Evolutionary conservation across 805 yeast species (phyloP).

Genomic region (Sugiyamaella smithiae): DNA sequence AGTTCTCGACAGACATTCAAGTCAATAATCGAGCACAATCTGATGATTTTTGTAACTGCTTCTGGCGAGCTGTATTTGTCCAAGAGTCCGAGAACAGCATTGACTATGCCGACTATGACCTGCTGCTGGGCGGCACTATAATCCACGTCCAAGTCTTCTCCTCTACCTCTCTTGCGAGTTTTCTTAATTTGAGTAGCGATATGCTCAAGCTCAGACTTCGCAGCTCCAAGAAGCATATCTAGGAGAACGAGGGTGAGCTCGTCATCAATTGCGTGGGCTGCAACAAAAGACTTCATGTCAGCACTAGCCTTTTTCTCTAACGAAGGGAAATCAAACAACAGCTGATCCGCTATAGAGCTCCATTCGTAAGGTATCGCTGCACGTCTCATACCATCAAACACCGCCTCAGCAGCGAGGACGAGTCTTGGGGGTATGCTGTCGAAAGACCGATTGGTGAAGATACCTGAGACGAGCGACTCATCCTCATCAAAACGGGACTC

Average conservation of each 20-base stretch:
- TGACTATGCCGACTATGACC: slow-evolving; percentile 6
- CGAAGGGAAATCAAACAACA: slow-evolving; percentile 38
- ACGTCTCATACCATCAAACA: slow-evolving; percentile 7
- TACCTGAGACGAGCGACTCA: neutral
- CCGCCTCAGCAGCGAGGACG: slow-evolving; percentile 17
- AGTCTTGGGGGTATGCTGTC: slow-evolving; percentile 21
- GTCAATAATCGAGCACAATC: slow-evolving; percentile 25
- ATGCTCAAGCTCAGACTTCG: neutral
- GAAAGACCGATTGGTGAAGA: slow-evolving; percentile 5
- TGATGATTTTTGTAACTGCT: slow-evolving; percentile 22
- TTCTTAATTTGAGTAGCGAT: slow-evolving; percentile 11
- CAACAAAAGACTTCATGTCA: slow-evolving; percentile 3
- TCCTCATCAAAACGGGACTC: neutral
- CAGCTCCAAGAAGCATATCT: slow-evolving; percentile 14
- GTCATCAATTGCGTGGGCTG: slow-evolving; percentile 8
- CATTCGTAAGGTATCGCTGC: slow-evolving; percentile 27
- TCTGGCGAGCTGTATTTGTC: slow-evolving; percentile 27
- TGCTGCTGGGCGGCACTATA: neutral
- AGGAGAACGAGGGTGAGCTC: slow-evolving; percentile 15
- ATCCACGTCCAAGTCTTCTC: neutral
- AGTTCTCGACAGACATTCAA: slow-evolving; percentile 20
- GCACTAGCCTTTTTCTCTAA: neutral
- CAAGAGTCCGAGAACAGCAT: slow-evolving; percentile 23
- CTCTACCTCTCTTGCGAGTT: slow-evolving; percentile 9
- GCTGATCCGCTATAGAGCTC: slow-evolving; percentile 41